Percentiles rank a stretch among this genome's conserved stretches.
phyloP scores from a whole-genome alignment of 2,329 filamentous ascomycete species.

The Rhynchosporium agropyri region DNA sequence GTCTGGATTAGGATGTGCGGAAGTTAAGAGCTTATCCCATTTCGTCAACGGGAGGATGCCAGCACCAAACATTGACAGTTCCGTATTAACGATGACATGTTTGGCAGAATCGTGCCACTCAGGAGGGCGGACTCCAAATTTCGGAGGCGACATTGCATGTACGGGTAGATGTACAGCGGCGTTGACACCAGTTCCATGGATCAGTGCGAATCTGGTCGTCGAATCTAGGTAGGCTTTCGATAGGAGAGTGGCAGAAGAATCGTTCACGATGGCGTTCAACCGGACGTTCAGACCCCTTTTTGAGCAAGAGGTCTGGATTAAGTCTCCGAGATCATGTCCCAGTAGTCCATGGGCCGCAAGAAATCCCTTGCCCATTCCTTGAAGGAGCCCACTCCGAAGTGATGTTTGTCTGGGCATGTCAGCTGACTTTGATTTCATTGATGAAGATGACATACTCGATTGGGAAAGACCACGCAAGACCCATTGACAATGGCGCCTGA shows the following conservation, averaged over 20 bases:
- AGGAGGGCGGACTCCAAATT: constrained; percentile 58
- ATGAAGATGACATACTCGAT: constrained; percentile 57
- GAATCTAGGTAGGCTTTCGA: constrained; percentile 61
- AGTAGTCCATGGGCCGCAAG: constrained; percentile 59
- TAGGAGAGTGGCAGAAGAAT: constrained; percentile 66
- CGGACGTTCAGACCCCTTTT: constrained; percentile 52
- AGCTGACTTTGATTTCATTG: constrained; percentile 32
- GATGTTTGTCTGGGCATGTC: constrained; percentile 60
- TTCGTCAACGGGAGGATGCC: constrained; percentile 60
- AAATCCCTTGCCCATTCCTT: constrained; percentile 69
- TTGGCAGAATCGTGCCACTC: constrained; percentile 60
- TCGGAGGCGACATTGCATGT: constrained; percentile 54
- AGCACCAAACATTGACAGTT: constrained; percentile 67
- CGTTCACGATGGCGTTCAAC: constrained; percentile 66
- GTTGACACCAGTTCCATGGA: constrained; percentile 69
- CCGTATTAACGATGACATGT: constrained; percentile 68
- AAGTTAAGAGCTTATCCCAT: constrained; percentile 60
- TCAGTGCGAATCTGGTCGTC: constrained; percentile 64
- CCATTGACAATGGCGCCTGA: constrained; percentile 54
- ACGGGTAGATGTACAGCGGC: constrained; percentile 66
- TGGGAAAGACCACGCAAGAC: constrained; percentile 70
- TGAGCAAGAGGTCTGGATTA: constrained; percentile 58
- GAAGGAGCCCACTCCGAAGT: constrained; percentile 59
- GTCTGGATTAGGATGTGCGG: constrained; percentile 56
- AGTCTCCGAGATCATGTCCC: constrained; percentile 61